Conservation (phyloP, 2,329 filamentous ascomycete genomes). For the Monosporascus sp. region DNA sequence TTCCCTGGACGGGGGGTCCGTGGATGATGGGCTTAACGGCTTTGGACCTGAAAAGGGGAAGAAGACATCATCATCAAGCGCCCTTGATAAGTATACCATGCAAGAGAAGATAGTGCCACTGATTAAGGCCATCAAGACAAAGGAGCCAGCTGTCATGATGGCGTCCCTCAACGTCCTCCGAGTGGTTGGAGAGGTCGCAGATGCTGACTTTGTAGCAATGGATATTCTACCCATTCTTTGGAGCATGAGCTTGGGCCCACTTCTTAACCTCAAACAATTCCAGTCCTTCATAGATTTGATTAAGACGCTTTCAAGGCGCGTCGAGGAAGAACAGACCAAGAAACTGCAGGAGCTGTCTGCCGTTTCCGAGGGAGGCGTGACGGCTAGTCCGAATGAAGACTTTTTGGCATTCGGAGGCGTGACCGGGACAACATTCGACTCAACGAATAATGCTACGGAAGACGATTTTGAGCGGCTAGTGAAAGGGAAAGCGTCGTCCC, state of each 20-base stretch:
- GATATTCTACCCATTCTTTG: slow-evolving; percentile 87
- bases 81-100: slow-evolving; percentile 95
- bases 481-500: slow-evolving; percentile 57
- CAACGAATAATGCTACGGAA: slow-evolving; percentile 47
- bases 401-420: slow-evolving; percentile 66
- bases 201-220: slow-evolving; percentile 86
- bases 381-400: slow-evolving; percentile 52
- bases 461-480: slow-evolving; percentile 87
- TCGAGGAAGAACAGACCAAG: slow-evolving; percentile 82
- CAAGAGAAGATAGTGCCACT: slow-evolving; percentile 95
- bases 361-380: slow-evolving; percentile 43
- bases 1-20: slow-evolving; percentile 41
- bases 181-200: slow-evolving; percentile 75
- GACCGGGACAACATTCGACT: slow-evolving; percentile 54
- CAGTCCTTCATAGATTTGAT: slow-evolving; percentile 86
- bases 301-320: slow-evolving; percentile 68
- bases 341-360: slow-evolving; percentile 82
- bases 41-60: slow-evolving; percentile 52
- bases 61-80: slow-evolving; percentile 63
- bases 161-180: slow-evolving; percentile 79
- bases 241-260: slow-evolving; percentile 83
- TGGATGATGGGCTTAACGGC: slow-evolving; percentile 71
- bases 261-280: slow-evolving; percentile 84
- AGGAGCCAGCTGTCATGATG: slow-evolving; percentile 96
- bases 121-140: slow-evolving; percentile 90